Evolutionary conservation across 2,329 filamentous ascomycete species (phyloP), one percentile per base, ranked within the genome.

Genomic region (Aspergillus uvarum): DNA sequence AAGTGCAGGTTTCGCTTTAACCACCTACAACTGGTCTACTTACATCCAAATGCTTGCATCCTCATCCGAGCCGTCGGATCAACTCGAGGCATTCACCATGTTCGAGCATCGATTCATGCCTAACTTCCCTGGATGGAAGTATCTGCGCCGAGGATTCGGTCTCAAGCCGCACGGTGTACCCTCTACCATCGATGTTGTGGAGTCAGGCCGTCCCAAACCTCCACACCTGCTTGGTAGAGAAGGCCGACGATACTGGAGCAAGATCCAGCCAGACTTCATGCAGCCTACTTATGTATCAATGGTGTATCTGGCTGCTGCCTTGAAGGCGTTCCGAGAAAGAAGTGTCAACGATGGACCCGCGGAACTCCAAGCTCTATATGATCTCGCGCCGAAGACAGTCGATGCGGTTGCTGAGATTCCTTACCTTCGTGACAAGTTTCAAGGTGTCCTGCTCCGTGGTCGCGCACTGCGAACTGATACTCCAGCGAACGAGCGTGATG

Each of bases 51-150:
- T 82, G 54, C 85, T 97, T 29, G 85, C 87, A 24, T 78, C 81
- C 14, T 80, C 86, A 56, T 82, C 83, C 50, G 81, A 83, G 50
- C 83, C 84, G 67, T 76, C 85, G 51, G 81, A 88, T 59, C 74
- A 76, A 56, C 24, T 75, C 12, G 64, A 72, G 21, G 92, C 92
- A 42, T 96, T 95, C 76, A 72, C 78, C 22, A 77, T 88, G 54
- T 94, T 90, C 71, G 94, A 98, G 77, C 77, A 81, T 26, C 85
- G 86, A 61, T 87, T 98, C 58, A 96, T 96, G 84, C 82, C 85
- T 1, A 81, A 85, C 35, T 96, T 92, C 84, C 84, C 85, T 11
- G 91, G 92, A 24, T 97, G 92, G 91, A 68, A 66, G 5, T 63
- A 69, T 54, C 65, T 80, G 31, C 67, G 68, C 16, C 72, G 72